Percentiles rank a stretch among this genome's conserved stretches.
Evolutionary conservation across 2,329 filamentous ascomycete species (phyloP).

Genomic region (Talaromyces atroroseus): DNA sequence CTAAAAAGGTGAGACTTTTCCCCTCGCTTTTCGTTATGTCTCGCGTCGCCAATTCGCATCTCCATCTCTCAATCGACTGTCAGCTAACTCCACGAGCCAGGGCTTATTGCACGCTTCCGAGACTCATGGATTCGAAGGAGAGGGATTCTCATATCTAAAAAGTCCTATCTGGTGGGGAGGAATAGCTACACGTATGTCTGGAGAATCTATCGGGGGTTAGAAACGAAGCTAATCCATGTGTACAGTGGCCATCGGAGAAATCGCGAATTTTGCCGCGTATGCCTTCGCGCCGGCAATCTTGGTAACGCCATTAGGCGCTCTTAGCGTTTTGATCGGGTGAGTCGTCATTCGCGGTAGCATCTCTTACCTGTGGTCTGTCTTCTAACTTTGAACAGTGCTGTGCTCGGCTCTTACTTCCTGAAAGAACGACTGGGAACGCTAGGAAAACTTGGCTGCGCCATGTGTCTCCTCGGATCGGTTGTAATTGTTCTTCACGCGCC

Average conservation of each 20-base stretch:
- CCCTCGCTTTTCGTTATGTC: not conserved
- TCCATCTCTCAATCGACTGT: slow-evolving; percentile 4
- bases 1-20: slow-evolving; percentile 71
- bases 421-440: slow-evolving; percentile 83
- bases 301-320: slow-evolving; percentile 86
- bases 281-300: slow-evolving; percentile 98
- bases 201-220: slow-evolving; percentile 1
- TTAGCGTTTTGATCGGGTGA: slow-evolving; percentile 84
- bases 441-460: slow-evolving; percentile 91
- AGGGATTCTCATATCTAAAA: slow-evolving; percentile 88
- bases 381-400: slow-evolving; percentile 53
- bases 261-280: slow-evolving; percentile 97
- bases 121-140: slow-evolving; percentile 91
- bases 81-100: slow-evolving; percentile 40
- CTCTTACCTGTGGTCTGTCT: not conserved
- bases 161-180: slow-evolving; percentile 98
- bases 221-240: not conserved
- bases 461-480: slow-evolving; percentile 90
- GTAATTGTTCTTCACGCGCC: slow-evolving; percentile 97
- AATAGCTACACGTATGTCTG: slow-evolving; percentile 71
- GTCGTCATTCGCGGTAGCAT: slow-evolving; percentile 17
- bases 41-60: not conserved
- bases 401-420: slow-evolving; percentile 90
- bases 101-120: slow-evolving; percentile 87
- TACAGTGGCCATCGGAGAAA: slow-evolving; percentile 81